Evolutionary conservation across 176 grass and related monocot species (phyloP), one percentile per base, ranked within the genome.

Genomic region (Zizania latifolia): DNA sequence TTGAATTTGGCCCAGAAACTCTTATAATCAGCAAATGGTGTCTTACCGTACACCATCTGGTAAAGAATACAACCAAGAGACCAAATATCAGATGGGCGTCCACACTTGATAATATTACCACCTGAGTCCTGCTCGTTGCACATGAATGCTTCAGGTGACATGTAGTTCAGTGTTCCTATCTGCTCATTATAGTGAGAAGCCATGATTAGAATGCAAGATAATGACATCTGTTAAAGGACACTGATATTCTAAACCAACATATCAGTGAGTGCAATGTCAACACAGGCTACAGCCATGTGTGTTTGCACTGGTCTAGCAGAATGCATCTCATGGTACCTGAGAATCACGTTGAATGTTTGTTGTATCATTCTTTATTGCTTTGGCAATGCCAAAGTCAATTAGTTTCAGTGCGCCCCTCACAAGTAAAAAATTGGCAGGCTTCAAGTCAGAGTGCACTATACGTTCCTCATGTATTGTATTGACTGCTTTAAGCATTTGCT

Each of bases 401-500:
- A 99, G 84, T 80, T 99, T 94, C 58, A 99, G 77, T 2, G 87
- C 83, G 10, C 91, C 95, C 41, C 82, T 86, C 29, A 99, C 91
- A 10, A 90, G 82, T 61, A 99, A 84, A 72, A 99, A 99, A 72
- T 94, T 99, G 28, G 95, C 91, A 38, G 91, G 95, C 68, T 99
- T 99, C 75, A 99, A 74, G 86, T 99, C 91, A 2, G 95, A 99
- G 68, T 94, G 95, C 53, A 94, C 95, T 51, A 99, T 94, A 31
- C 89, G 73, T 50, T 99, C 91, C 30, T 94, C 91, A 38, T 94
- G 91, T 66, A 94, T 99, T 58, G 95, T 99, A 77, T 84, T 99
- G 27, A 99, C 91, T 40, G 91, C 91, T 86, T 99, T 87, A 79
- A 99, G 89, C 89, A 99, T 99, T 99, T 99, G 95, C 95, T 99